Percentiles rank a stretch among this genome's conserved stretches.
phyloP scores from a whole-genome alignment of 2,329 filamentous ascomycete genomes.

The Colletotrichum melonis region DNA sequence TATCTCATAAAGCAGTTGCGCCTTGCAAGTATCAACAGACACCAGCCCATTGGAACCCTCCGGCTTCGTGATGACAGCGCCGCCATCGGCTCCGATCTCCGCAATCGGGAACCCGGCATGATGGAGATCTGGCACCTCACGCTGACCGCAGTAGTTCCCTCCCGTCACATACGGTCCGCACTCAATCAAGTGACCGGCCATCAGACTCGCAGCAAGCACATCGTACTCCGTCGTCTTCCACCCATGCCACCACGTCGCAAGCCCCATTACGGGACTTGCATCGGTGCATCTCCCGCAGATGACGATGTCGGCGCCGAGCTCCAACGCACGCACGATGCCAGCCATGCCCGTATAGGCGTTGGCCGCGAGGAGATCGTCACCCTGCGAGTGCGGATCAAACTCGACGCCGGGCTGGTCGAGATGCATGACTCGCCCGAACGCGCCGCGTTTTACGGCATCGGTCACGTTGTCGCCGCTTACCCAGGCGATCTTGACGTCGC shows the following conservation, averaged over 20 bases:
- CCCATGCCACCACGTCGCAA: conserved; percentile 65
- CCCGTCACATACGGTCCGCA: conserved; percentile 66
- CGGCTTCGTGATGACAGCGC: conserved; percentile 49
- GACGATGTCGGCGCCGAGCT: conserved; percentile 57
- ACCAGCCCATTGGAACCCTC: conserved; percentile 49
- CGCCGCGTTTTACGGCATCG: conserved; percentile 33
- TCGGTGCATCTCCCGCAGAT: conserved; percentile 61
- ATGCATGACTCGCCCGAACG: conserved; percentile 37
- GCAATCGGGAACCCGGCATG: conserved; percentile 52
- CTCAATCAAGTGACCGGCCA: conserved; percentile 66
- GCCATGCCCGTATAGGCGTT: conserved; percentile 65
- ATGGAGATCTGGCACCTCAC: conserved; percentile 47
- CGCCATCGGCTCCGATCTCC: conserved; percentile 48
- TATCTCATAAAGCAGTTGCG: conserved; percentile 61
- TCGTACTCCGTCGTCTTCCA: conserved; percentile 62
- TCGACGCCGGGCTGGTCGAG: conserved; percentile 33
- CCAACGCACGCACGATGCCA: conserved; percentile 56
- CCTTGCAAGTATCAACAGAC: conserved; percentile 50
- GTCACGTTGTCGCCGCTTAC: conserved; percentile 52
- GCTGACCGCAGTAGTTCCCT: conserved; percentile 64
- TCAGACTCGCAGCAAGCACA: conserved; percentile 59
- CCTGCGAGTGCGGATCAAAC: conserved; percentile 7
- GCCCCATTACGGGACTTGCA: conserved; percentile 65
- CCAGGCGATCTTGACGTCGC: conserved; percentile 48
- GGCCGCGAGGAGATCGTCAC: conserved; percentile 43